A percentile compares a stretch with the other conserved stretches of the same genome.
phyloP scores from a whole-genome alignment of 2,329 filamentous ascomycete species.

The Ilyonectria destructans region DNA sequence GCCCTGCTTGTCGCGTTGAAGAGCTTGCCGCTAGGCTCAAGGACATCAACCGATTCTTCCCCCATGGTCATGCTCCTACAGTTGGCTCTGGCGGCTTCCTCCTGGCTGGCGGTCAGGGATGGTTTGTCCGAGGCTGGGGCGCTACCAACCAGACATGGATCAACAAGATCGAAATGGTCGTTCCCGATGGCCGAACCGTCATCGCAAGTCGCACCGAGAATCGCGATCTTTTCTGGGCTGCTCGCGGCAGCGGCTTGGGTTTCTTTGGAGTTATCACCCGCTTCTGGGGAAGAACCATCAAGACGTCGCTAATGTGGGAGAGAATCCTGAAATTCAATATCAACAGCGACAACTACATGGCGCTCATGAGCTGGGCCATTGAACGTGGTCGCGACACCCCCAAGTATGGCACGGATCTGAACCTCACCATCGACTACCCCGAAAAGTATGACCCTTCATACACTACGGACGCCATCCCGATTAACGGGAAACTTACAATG shows the following conservation, averaged over 20 bases:
- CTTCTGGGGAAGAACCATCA: conserved; percentile 31
- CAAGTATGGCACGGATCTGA: conserved; percentile 32
- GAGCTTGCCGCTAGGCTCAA: conserved; percentile 24
- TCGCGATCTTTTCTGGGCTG: conserved; percentile 29
- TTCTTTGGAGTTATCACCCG: conserved; percentile 30
- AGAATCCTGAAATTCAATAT: conserved; percentile 32
- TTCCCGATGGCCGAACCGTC: conserved; percentile 25
- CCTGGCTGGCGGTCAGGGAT: conserved; percentile 30
- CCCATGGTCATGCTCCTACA: conserved; percentile 27
- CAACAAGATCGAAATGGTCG: conserved; percentile 30
- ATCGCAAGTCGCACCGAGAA: conserved; percentile 33
- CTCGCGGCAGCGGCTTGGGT: conserved; percentile 23
- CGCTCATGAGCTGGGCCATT: conserved; percentile 31
- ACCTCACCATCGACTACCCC: conserved; percentile 30
- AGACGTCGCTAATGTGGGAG: conserved; percentile 30
- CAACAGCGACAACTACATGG: conserved; percentile 33
- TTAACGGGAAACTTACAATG: conserved; percentile 26
- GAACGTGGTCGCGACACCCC: conserved; percentile 33
- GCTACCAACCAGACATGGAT: conserved; percentile 32
- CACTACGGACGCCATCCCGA: conserved; percentile 24
- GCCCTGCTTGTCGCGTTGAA: conserved; percentile 25
- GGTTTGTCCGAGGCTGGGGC: conserved; percentile 31
- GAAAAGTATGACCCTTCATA: conserved; percentile 31
- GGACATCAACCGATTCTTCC: conserved; percentile 30
- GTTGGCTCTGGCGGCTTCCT: conserved; percentile 28